Base-by-base conservation (phyloP, 257 asterid species). In the Petunia axillaris region DNA sequence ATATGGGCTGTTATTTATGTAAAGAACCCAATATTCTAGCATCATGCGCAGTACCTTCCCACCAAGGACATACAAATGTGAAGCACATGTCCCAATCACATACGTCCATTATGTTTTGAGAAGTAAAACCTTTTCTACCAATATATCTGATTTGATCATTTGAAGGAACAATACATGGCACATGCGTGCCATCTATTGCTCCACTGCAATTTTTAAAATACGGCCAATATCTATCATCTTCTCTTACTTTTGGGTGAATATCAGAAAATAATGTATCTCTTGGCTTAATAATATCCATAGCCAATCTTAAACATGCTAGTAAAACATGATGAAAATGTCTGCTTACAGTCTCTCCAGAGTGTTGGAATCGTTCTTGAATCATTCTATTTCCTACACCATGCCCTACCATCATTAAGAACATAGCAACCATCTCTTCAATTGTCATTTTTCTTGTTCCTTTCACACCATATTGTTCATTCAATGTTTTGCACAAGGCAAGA, bases 121-220 rank as follows among this genome's bases (percentile, higher is more conserved):
- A 59, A 4, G 38, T 13, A 3, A 25, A 35, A 1, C 63, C 41
- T 55, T 76, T 75, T 6, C 63, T 38, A 2, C 71, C 43, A 10
- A 76, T 81, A 15, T 62, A 81, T 4, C 65, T 55, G 0, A 64
- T 35, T 40, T 81, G 62, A 3, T 50, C 35, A 3, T 38, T 10
- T 5, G 1, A 6, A 2, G 40, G 48, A 13, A 75, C 35, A 6
- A 8, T 11, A 2, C 62, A 75, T 2, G 14, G 1, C 9, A 81
- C 55, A 15, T 64, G 78, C 5, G 58, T 76, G 25, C 71, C 81
- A 11, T 81, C 53, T 5, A 54, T 63, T 9, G 77, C 77, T 3
- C 84, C 73, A 63, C 64, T 65, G 5, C 11, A 65, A 75, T 76
- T 25, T 25, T 65, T 52, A 59, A 79, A 64, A 15, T 79, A 35